These are phyloP conservation scores for Colletotrichum gloeosporioides DNA, from an alignment of 2,329 filamentous ascomycete species.

Conservation along the genomic window DNA sequence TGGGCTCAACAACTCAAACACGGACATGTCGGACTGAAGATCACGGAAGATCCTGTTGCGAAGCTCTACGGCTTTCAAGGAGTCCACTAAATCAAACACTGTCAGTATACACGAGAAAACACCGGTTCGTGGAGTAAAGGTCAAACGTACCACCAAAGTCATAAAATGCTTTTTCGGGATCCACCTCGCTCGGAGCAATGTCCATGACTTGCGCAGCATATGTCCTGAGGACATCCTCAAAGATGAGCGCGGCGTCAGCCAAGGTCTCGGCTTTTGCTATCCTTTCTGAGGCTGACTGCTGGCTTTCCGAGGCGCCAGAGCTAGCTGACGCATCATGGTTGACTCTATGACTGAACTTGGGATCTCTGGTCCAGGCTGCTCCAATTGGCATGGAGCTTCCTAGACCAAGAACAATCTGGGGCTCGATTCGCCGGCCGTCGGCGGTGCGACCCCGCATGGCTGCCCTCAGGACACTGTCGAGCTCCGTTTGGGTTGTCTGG, in stretches of 20 bases:
- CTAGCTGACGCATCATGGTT: not conserved
- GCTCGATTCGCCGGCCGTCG: not conserved
- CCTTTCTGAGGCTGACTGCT: not conserved
- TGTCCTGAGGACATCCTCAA: not conserved
- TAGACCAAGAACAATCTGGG: not conserved
- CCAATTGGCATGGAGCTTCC: not conserved
- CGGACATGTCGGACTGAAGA: not conserved
- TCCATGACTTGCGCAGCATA: slow-evolving; percentile 2
- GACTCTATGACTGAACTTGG: slow-evolving; percentile 1
- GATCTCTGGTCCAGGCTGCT: not conserved
- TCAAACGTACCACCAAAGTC: slow-evolving; percentile 1
- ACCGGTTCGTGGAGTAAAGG: not conserved
- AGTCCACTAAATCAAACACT: not conserved
- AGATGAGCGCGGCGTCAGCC: not conserved
- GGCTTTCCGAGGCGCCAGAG: not conserved
- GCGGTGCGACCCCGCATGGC: not conserved
- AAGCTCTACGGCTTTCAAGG: slow-evolving; percentile 4
- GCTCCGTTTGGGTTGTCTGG: not conserved
- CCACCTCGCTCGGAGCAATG: not conserved
- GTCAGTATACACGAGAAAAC: not conserved
- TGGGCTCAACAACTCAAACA: slow-evolving; percentile 6
- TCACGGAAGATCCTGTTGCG: not conserved
- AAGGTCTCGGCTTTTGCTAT: not conserved
- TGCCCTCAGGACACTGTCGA: not conserved
- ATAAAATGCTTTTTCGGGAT: slow-evolving; percentile 3